Evolutionary conservation across 2,329 filamentous ascomycete species (phyloP).

Genomic region (Fusarium protoensiforme): DNA sequence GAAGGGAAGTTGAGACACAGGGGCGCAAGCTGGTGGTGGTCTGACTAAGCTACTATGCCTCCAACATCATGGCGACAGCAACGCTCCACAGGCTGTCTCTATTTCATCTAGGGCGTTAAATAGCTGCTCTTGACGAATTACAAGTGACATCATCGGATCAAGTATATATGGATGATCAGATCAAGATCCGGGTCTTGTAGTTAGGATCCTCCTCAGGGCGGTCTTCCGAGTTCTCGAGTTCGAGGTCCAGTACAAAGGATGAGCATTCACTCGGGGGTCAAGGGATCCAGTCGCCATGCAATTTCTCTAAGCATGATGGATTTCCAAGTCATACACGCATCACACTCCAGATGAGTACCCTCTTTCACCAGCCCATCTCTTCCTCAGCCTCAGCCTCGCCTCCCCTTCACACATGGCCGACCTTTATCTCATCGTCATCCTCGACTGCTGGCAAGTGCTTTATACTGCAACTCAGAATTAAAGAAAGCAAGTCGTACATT

Average conservation of each 20-base stretch:
- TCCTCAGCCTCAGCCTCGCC: neutral
- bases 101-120: too few species aligned
- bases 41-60: neutral
- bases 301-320: neutral
- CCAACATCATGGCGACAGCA: too few species aligned
- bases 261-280: neutral
- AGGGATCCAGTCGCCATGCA: neutral
- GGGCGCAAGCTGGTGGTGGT: too few species aligned
- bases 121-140: neutral
- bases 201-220: neutral
- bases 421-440: neutral
- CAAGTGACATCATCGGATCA: neutral
- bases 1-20: neutral
- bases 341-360: neutral
- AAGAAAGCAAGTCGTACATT: neutral
- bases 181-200: neutral
- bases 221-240: neutral
- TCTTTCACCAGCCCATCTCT: neutral
- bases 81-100: too few species aligned
- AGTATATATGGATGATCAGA: neutral
- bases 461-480: neutral
- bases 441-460: constrained; percentile 31
- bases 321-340: neutral
- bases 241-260: neutral
- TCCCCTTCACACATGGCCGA: neutral